A percentile compares a stretch with the other conserved stretches of the same genome.
phyloP scores from a whole-genome alignment of 345 rosid genomes.

The Erucastrum elatum region DNA sequence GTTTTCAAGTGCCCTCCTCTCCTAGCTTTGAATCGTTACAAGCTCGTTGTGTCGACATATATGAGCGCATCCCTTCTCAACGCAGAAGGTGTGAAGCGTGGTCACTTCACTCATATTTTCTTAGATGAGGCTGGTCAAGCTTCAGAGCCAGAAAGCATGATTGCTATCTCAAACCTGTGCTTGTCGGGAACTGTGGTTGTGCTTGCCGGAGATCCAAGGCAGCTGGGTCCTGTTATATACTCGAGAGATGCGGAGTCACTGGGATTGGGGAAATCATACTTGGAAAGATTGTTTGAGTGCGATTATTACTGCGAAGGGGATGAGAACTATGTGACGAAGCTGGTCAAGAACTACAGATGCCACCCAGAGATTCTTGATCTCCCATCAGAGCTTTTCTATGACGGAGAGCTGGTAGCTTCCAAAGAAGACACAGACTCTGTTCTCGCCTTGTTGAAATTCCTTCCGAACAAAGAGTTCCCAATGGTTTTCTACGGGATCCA shows the following conservation, averaged over 20 bases:
- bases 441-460: slow-evolving; percentile 42
- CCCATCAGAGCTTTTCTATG: slow-evolving; percentile 79
- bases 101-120: slow-evolving; percentile 91
- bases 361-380: slow-evolving; percentile 81
- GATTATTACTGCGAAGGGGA: slow-evolving; percentile 52
- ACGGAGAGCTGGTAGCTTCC: slow-evolving; percentile 74
- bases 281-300: slow-evolving; percentile 73
- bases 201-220: slow-evolving; percentile 98
- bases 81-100: slow-evolving; percentile 70
- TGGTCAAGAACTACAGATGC: slow-evolving; percentile 76
- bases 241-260: slow-evolving; percentile 60
- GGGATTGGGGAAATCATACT: slow-evolving; percentile 77
- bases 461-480: slow-evolving; percentile 74
- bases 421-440: slow-evolving; percentile 60
- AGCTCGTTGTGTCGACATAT: slow-evolving; percentile 73
- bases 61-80: slow-evolving; percentile 80
- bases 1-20: slow-evolving; percentile 77
- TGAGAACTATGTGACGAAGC: slow-evolving; percentile 69
- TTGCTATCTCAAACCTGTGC: slow-evolving; percentile 68
- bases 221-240: slow-evolving; percentile 86
- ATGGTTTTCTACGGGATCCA: slow-evolving; percentile 83
- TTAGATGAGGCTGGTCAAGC: slow-evolving; percentile 98
- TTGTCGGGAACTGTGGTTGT: slow-evolving; percentile 68
- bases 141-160: slow-evolving; percentile 94
- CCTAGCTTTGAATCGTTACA: slow-evolving; percentile 49